Conservation (phyloP, 768 basidiomycete species). For the Pulveroboletus sp. region DNA sequence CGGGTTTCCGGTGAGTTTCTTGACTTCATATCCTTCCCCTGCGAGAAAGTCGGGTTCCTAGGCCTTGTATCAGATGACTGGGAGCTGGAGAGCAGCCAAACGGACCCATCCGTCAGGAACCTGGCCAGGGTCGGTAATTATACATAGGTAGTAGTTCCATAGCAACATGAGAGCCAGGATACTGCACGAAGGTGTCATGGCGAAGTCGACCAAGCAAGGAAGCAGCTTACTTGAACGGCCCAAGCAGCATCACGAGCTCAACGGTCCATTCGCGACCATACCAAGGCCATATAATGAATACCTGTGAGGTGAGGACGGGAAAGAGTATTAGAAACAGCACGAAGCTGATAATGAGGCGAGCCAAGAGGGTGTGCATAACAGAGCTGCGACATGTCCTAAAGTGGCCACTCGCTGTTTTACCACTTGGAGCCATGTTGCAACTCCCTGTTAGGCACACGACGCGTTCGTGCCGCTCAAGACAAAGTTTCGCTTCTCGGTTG, state of each 20-base stretch:
- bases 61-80: constrained; percentile 4
- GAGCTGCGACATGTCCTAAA: constrained; percentile 8
- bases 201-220: constrained; percentile 3
- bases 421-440: constrained; percentile 16
- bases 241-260: constrained; percentile 68
- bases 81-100: neutral
- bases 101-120: constrained; percentile 80
- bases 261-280: constrained; percentile 73
- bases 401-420: neutral
- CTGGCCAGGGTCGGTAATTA: constrained; percentile 77
- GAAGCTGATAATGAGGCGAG: constrained; percentile 60
- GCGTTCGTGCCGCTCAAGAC: constrained; percentile 6
- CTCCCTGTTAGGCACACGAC: constrained; percentile 5
- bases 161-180: constrained; percentile 69
- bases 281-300: constrained; percentile 92
- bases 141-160: constrained; percentile 86
- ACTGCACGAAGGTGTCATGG: constrained; percentile 38
- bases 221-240: constrained; percentile 85
- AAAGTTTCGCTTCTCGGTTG: constrained; percentile 8
- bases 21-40: constrained; percentile 81
- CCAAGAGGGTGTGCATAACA: constrained; percentile 46
- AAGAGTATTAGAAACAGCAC: constrained; percentile 76
- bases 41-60: constrained; percentile 66
- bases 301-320: constrained; percentile 84
- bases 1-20: constrained; percentile 78